These are phyloP conservation scores for Closterium sp. DNA, from an alignment of 139 green algal species.

Conservation along the genomic window DNA sequence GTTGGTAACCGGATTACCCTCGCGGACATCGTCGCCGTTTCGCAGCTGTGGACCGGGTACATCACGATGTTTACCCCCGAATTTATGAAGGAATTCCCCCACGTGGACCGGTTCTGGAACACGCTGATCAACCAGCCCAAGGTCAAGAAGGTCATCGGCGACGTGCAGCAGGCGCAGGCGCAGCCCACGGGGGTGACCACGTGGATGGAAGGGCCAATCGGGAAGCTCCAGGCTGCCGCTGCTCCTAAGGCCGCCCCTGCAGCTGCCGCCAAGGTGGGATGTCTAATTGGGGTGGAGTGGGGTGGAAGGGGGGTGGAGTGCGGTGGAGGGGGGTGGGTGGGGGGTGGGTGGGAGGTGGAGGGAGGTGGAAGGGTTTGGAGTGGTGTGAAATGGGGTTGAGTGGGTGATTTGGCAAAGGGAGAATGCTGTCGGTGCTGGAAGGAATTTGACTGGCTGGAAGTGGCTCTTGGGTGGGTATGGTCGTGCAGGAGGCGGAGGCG, in stretches of 20 bases:
- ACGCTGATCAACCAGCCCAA: conserved; percentile 60
- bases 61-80: not conserved
- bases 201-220: not conserved
- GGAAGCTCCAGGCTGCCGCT: not conserved
- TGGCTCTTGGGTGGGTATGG: too few relatives aligned
- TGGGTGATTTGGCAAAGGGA: too few relatives aligned
- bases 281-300: too few relatives aligned
- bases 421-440: too few relatives aligned
- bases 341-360: too few relatives aligned
- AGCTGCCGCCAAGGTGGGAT: not conserved
- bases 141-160: conserved; percentile 54
- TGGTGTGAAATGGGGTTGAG: too few relatives aligned
- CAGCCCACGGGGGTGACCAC: conserved; percentile 3
- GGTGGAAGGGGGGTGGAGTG: too few relatives aligned
- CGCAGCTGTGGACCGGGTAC: conserved; percentile 3
- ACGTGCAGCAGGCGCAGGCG: conserved; percentile 20
- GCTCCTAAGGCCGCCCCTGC: not conserved
- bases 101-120: conserved; percentile 59
- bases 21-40: conserved; percentile 40
- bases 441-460: too few relatives aligned
- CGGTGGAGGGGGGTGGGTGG: too few relatives aligned
- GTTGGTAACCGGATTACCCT: conserved; percentile 37
- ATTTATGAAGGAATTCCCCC: conserved; percentile 57
- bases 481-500: conserved; percentile 37
- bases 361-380: too few relatives aligned